phyloP scores from a whole-genome alignment of 2,329 filamentous ascomycete genomes.

The Ceratocystis destructans region DNA sequence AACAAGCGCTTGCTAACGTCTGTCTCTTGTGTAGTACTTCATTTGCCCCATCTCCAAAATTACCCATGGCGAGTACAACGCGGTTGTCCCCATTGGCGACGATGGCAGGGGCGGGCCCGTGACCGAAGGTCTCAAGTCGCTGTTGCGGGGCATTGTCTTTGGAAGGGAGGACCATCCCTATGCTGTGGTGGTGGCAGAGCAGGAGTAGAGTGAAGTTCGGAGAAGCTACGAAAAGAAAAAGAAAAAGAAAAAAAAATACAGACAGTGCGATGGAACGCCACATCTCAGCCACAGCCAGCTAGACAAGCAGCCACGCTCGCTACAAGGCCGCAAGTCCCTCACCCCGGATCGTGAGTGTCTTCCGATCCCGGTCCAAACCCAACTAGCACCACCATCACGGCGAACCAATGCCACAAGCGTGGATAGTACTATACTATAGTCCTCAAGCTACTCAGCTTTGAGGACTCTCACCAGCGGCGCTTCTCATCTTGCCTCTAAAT shows the following conservation, averaged over 20 bases:
- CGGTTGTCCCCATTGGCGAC: constrained; percentile 47
- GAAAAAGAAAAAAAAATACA: no score
- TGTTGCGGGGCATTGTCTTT: constrained; percentile 62
- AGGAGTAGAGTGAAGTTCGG: constrained; percentile 25
- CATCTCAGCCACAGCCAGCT: no score
- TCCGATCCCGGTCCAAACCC: no score
- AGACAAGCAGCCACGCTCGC: no score
- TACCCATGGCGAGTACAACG: constrained; percentile 50
- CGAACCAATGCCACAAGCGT: no score
- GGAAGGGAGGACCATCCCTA: constrained; percentile 54
- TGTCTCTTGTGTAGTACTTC: constrained; percentile 42
- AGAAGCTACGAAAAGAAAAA: no score
- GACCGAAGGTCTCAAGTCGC: constrained; percentile 50
- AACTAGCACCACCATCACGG: no score
- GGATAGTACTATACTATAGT: no score
- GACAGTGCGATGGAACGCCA: no score
- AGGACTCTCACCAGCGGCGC: neutral
- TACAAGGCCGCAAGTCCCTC: no score
- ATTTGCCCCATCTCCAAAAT: constrained; percentile 55
- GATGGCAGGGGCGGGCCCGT: constrained; percentile 40
- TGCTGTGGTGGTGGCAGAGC: constrained; percentile 51
- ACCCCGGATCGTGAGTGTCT: no score
- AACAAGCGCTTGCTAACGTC: neutral
- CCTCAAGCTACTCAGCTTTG: no score
- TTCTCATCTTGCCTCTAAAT: neutral